phyloP scores from a whole-genome alignment of 768 basidiomycete species.

The Boletus reticuloceps region DNA sequence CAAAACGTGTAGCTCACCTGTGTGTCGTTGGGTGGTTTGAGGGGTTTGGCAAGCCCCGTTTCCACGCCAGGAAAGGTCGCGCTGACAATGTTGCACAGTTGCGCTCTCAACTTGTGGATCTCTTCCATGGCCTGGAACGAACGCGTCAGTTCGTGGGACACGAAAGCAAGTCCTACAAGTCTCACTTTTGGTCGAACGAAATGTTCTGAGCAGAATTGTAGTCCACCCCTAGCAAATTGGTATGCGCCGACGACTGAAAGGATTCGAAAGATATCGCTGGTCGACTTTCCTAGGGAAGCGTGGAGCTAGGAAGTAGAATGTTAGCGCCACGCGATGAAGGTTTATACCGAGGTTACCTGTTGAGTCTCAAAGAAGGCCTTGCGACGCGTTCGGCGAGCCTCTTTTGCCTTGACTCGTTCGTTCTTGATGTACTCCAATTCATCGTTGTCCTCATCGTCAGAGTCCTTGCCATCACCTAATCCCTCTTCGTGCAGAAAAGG shows the following conservation, averaged over 20 bases:
- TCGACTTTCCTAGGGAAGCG: constrained; percentile 71
- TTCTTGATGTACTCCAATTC: constrained; percentile 45
- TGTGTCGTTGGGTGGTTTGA: constrained; percentile 71
- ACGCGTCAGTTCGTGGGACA: constrained; percentile 1
- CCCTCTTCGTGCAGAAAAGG: constrained; percentile 88
- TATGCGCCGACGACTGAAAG: constrained; percentile 97
- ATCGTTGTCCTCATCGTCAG: constrained; percentile 36
- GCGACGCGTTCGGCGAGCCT: constrained; percentile 56
- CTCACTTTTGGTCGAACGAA: constrained; percentile 87
- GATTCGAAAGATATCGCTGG: constrained; percentile 83
- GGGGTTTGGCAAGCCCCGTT: constrained; percentile 57
- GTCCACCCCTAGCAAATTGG: constrained; percentile 83
- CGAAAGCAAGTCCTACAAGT: background rate
- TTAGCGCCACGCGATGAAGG: background rate
- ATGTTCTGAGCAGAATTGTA: constrained; percentile 81
- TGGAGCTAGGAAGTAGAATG: constrained; percentile 51
- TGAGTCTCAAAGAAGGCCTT: constrained; percentile 84
- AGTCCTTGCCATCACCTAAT: constrained; percentile 43
- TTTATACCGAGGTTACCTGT: constrained; percentile 45
- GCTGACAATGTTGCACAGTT: constrained; percentile 82
- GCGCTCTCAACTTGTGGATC: constrained; percentile 90
- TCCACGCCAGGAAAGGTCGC: constrained; percentile 69
- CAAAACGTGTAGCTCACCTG: constrained; percentile 51
- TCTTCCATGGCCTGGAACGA: constrained; percentile 91
- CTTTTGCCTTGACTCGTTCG: constrained; percentile 50